Base-by-base conservation (phyloP, 2,329 filamentous ascomycete genomes). In the Huntiella abstrusa region DNA sequence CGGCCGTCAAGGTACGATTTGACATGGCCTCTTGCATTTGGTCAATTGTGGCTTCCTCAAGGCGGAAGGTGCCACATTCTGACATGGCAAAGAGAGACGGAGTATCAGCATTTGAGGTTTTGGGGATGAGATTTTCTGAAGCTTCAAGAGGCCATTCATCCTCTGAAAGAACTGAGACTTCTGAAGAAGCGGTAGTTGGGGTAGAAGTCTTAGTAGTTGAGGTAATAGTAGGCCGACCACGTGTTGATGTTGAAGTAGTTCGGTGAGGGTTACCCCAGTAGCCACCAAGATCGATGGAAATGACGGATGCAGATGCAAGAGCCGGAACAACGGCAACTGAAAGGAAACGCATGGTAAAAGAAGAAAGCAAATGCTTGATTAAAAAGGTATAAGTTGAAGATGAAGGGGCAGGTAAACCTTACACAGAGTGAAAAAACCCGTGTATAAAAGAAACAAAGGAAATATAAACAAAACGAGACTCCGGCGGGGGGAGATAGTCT, bases 11-110 rank as follows among this genome's bases (percentile, higher is more conserved):
- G 8, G 56, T 62, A 4, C 72, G 71, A n/a, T 59, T 58, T 5
- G 53, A 53, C 66, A 83, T 66, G 28, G 69, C 69, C 4, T 59
- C 55, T 54, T 83, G 78, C 54, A 86, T 68, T 50, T 79, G 61
- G 51, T 81, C 76, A 51, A 84, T 79, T 5, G 72, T 77, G 12
- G 77, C 77, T 57, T 84, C 80, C 58, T 82, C 76, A 12, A 84
- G 63, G 41, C 64, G 61, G 52, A 81, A 67, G 7, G 68, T 69
- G 47, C 70, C 60, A 57, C 80, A 85, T 10, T 57, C 57, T 1
- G 64, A 66, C 77, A 83, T 80, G 2, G 75, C 70, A 54, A 83
- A 83, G 16, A 67, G 54, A 10, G 57, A 50, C 1, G 55, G 46
- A 3, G 63, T 58, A 35, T 58, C 59, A 13, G 56, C 60, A 57